Evolutionary conservation across 192 early-diverging fungal species (phyloP).

Genomic region (Bifiguratus adelaidae): DNA sequence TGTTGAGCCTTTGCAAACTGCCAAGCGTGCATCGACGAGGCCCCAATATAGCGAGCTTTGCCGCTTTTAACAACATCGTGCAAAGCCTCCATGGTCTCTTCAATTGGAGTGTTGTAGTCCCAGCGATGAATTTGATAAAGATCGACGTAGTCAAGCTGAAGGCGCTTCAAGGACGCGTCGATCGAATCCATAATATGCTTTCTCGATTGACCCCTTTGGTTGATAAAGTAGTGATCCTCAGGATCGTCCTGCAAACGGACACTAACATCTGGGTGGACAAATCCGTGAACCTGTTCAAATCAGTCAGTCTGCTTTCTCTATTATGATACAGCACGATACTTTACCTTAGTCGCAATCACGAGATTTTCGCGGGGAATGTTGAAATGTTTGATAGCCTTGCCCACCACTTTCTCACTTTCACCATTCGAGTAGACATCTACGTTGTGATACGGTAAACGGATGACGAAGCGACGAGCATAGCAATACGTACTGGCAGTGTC

Average conservation of each 20-base stretch:
- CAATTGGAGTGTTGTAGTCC: constrained; percentile 33
- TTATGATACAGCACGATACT: too few species aligned
- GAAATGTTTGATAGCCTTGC: constrained; percentile 20
- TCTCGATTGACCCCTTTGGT: constrained; percentile 68
- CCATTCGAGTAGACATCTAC: constrained; percentile 34
- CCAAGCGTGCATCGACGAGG: constrained; percentile 21
- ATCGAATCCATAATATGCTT: constrained; percentile 79
- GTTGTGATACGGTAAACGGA: constrained; percentile 25
- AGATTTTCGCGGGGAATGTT: constrained; percentile 47
- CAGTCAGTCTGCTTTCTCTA: too few species aligned
- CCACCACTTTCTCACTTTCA: constrained; percentile 19
- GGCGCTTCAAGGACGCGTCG: constrained; percentile 52
- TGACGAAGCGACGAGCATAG: constrained; percentile 1
- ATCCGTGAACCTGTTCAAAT: constrained; percentile 3
- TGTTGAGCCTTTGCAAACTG: constrained; percentile 17
- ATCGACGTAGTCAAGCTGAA: constrained; percentile 61
- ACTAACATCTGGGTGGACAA: neutral
- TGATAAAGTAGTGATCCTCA: constrained; percentile 15
- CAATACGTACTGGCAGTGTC: too few species aligned
- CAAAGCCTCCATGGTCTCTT: constrained; percentile 61
- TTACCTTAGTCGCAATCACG: constrained; percentile 70
- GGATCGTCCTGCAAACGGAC: neutral
- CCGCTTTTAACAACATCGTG: constrained; percentile 53
- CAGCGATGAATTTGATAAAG: constrained; percentile 68
- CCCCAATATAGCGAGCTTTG: constrained; percentile 35